Evolutionary conservation across 2,329 filamentous ascomycete genomes (phyloP).

Genomic region (Arthrobotrys megalospora): DNA sequence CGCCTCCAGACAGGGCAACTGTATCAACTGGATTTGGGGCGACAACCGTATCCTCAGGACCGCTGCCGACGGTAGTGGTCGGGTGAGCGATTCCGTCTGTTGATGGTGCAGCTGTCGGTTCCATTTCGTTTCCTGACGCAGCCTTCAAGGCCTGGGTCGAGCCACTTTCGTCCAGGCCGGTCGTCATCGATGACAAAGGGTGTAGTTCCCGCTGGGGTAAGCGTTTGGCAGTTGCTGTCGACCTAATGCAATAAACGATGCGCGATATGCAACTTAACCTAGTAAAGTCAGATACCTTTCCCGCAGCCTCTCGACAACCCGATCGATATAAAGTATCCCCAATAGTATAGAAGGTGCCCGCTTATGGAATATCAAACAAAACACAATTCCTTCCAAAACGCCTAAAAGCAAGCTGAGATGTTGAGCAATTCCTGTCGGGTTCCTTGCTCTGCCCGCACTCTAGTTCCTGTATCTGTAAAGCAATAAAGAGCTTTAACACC

Average conservation of each 20-base stretch:
- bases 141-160: slow-evolving; percentile 27
- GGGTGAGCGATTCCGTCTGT: slow-evolving; percentile 29
- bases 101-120: slow-evolving; percentile 18
- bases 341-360: slow-evolving; percentile 15
- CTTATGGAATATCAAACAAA: slow-evolving; percentile 22
- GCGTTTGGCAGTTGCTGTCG: slow-evolving; percentile 25
- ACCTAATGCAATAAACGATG: slow-evolving; percentile 37
- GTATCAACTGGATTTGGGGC: slow-evolving; percentile 15
- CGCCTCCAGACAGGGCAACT: slow-evolving; percentile 4
- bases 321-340: slow-evolving; percentile 22
- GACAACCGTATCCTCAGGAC: slow-evolving; percentile 4
- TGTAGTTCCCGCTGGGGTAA: slow-evolving; percentile 16
- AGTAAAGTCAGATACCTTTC: slow-evolving; percentile 29
- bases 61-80: slow-evolving; percentile 5
- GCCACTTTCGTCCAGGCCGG: slow-evolving; percentile 45
- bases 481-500: slow-evolving; percentile 19
- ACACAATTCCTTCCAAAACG: slow-evolving; percentile 3
- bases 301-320: slow-evolving; percentile 28
- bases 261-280: slow-evolving; percentile 45
- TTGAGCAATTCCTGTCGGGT: slow-evolving; percentile 4
- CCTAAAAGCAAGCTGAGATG: not conserved
- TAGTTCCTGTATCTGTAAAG: slow-evolving; percentile 12
- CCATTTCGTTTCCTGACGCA: slow-evolving; percentile 36
- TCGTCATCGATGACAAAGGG: slow-evolving; percentile 43
- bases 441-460: not conserved